phyloP scores from a whole-genome alignment of 2,329 filamentous ascomycete genomes.

The Alternaria rosae region DNA sequence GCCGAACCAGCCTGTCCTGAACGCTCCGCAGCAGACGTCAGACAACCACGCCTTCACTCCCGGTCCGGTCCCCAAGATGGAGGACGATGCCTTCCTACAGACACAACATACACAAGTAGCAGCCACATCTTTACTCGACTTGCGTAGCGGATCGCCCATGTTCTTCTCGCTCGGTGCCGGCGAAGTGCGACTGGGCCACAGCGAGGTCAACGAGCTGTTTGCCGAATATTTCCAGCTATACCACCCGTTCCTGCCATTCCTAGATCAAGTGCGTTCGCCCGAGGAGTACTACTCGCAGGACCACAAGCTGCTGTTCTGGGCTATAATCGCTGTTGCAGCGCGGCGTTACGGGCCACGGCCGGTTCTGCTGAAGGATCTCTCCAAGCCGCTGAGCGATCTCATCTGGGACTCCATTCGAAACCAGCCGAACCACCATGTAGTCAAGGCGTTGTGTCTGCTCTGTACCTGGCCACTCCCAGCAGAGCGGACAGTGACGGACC shows the following conservation, averaged over 20 bases:
- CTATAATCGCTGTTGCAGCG: constrained; percentile 77
- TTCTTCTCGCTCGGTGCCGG: constrained; percentile 66
- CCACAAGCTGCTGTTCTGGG: constrained; percentile 85
- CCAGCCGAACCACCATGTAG: constrained; percentile 79
- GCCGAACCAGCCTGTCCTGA: constrained; percentile 34
- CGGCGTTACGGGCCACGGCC: constrained; percentile 72
- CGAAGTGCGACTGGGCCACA: constrained; percentile 52
- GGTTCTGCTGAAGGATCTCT: constrained; percentile 70
- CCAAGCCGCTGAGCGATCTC: constrained; percentile 70
- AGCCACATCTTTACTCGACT: constrained; percentile 50
- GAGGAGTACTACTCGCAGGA: constrained; percentile 78
- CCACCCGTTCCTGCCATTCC: constrained; percentile 79
- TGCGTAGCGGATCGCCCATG: constrained; percentile 59
- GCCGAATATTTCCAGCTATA: constrained; percentile 77
- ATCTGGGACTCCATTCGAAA: constrained; percentile 82
- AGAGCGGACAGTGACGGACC: constrained; percentile 80
- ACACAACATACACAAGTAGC: constrained; percentile 49
- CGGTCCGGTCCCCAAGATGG: constrained; percentile 31
- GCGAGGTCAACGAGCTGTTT: constrained; percentile 65
- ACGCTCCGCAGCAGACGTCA: constrained; percentile 31
- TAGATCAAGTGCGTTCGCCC: constrained; percentile 70
- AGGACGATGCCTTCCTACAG: constrained; percentile 47
- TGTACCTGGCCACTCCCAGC: constrained; percentile 85
- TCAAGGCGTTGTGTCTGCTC: constrained; percentile 80
- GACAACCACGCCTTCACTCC: constrained; percentile 34